These are phyloP conservation scores for Aspergillus cavernicola DNA, from an alignment of 495 filamentous ascomycete genomes.

Conservation along the genomic window DNA sequence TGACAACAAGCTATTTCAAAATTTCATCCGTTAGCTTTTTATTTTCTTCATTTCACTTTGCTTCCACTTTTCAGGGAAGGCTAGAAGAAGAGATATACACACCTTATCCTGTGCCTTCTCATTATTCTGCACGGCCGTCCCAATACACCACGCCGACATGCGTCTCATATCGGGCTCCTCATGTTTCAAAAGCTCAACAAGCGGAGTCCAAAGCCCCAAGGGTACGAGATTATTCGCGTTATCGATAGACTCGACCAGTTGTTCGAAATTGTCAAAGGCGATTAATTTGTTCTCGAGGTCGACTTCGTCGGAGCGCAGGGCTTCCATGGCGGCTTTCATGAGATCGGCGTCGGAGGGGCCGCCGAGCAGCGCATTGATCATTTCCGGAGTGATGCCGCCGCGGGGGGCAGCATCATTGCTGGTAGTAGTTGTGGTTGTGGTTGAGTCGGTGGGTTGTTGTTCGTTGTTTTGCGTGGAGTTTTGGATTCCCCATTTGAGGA, in stretches of 20 bases:
- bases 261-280: slow-evolving; percentile 96
- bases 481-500: slow-evolving; percentile 93
- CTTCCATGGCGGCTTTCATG: slow-evolving; percentile 78
- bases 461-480: slow-evolving; percentile 52
- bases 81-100: slow-evolving; percentile 19
- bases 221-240: slow-evolving; percentile 89
- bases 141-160: slow-evolving; percentile 88
- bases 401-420: slow-evolving; percentile 36
- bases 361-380: slow-evolving; percentile 70
- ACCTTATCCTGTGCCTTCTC: slow-evolving; percentile 71
- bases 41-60: no score
- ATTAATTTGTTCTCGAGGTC: slow-evolving; percentile 73
- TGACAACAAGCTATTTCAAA: slow-evolving; percentile 51
- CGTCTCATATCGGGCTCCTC: slow-evolving; percentile 67
- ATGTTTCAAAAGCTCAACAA: slow-evolving; percentile 63
- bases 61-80: no score
- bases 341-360: slow-evolving; percentile 83
- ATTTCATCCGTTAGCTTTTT: slow-evolving; percentile 19
- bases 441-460: slow-evolving; percentile 27
- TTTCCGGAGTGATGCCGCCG: slow-evolving; percentile 55
- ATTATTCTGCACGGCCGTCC: slow-evolving; percentile 96
- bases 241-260: slow-evolving; percentile 85
- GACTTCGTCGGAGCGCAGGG: slow-evolving; percentile 59
- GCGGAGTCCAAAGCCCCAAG: slow-evolving; percentile 74
- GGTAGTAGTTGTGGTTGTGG: slow-evolving; percentile 20